Evolutionary conservation across 1,139 yeast genomes (phyloP), one percentile per base, ranked within the genome.

Genomic region (Geotrichum cucujoidarum): DNA sequence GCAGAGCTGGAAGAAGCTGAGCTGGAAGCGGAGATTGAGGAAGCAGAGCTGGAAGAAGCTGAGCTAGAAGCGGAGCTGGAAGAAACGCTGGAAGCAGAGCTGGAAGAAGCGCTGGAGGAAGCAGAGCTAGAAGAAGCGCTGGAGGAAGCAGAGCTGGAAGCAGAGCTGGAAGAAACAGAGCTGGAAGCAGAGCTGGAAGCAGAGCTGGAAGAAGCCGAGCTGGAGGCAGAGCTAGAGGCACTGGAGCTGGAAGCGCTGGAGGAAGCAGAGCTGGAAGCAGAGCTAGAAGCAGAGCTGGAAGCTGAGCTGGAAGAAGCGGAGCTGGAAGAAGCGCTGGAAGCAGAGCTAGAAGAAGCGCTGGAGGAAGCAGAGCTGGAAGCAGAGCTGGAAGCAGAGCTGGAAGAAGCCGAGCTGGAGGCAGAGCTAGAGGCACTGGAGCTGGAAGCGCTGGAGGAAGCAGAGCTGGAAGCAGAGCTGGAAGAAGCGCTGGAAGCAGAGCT

Each of bases 381-480:
- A 35, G 27, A 35, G 14, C 24, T 20, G 14, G 39, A 35, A 4
- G 39, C 39, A 35, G 39, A 35, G 14, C 27, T 18, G 27, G 39
- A 35, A 13, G 24, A 24, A 35, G 39, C n/a, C n/a, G 27, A n/a
- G n/a, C n/a, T n/a, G n/a, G n/a, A n/a, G n/a, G n/a, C n/a, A n/a
- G 10, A 24, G 27, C 6, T 7, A 10, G 10, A 24, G 27, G 5
- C n/a, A 30, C 33, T 30, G 16, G 14, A 14, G 27, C 31, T 29
- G 48, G 40, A 16, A 20, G n/a, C n/a, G n/a, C n/a, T n/a, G n/a
- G n/a, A n/a, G n/a, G n/a, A n/a, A n/a, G n/a, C n/a, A n/a, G 14
- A 34, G 37, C 40, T 42, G 43, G 49, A 34, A 22, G 47, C 40
- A 30, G 43, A 31, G 20, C 27, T 14, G 21, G 32, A 32, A 38